phyloP scores from a whole-genome alignment of 2,329 filamentous ascomycete genomes.

The Penicillium brevicompactum region DNA sequence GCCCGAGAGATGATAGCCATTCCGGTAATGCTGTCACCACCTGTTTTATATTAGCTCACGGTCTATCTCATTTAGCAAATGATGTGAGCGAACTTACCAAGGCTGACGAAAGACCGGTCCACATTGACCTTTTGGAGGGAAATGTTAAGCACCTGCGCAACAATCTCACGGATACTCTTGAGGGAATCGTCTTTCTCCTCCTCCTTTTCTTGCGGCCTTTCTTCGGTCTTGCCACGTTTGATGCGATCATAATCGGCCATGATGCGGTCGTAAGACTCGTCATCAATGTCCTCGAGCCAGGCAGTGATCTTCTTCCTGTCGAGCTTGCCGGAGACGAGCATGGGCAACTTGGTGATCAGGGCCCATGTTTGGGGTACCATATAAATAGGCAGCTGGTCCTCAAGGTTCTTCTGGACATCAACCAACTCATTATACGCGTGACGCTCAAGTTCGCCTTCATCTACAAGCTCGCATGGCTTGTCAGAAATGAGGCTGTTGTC shows the following conservation, averaged over 20 bases:
- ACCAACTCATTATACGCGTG: conserved; percentile 32
- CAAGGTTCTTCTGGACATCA: conserved; percentile 40
- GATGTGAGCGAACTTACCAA: conserved; percentile 28
- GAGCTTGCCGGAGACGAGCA: conserved; percentile 39
- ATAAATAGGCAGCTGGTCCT: conserved; percentile 48
- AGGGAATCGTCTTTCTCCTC: conserved; percentile 20
- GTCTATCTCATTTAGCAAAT: neutral
- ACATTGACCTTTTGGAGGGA: conserved; percentile 35
- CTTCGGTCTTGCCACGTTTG: conserved; percentile 24
- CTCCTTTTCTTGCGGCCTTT: conserved; percentile 21
- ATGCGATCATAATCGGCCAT: conserved; percentile 39
- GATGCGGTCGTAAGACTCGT: conserved; percentile 42
- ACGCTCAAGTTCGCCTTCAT: conserved; percentile 23
- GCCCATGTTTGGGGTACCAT: conserved; percentile 48
- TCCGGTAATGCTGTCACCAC: conserved; percentile 44
- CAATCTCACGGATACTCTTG: conserved; percentile 32
- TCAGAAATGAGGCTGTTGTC: conserved; percentile 31
- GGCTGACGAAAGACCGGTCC: conserved; percentile 39
- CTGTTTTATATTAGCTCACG: conserved; percentile 22
- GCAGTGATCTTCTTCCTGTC: conserved; percentile 42
- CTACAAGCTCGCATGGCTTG: conserved; percentile 36
- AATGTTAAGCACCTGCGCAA: conserved; percentile 41
- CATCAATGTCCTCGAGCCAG: conserved; percentile 50
- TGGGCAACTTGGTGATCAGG: conserved; percentile 44
- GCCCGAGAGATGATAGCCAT: conserved; percentile 43